Evolutionary conservation across 805 yeast species (phyloP), one percentile per base, ranked within the genome.

Genomic region (Cyberlindnera mississippiensis): DNA sequence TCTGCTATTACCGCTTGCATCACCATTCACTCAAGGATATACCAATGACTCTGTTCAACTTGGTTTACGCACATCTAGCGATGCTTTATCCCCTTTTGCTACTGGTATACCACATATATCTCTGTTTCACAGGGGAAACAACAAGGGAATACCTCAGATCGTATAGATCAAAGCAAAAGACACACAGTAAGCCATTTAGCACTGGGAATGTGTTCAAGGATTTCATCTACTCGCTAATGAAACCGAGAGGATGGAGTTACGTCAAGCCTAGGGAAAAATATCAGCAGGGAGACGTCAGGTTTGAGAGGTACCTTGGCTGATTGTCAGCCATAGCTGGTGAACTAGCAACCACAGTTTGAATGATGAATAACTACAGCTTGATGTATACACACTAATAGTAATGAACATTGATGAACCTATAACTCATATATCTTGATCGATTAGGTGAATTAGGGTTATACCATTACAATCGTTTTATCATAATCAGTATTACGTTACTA

Each of bases 101-200:
- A 13, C 55, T 82, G 15, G 32, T 62, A 0, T 73, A 72, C 49
- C 95, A 86, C 52, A 28, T 76, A 1, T 72, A 67, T 38, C 59
- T 85, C 38, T 74, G 78, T 0, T 55, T 75, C 1, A 69, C 75
- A 7, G 81, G 80, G 36, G 70, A 82, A 48, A 81, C 90, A 8
- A 85, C 95, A 6, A 69, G 89, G 47, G 96, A 86, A 51, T 85
- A 73, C 54, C 63, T 86, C 37, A 75, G 73, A 52, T 61, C 70
- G 19, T 62, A 68, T 7, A 67, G 72, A 10, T 55, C 63, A 4
- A 57, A 63, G 34, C 61, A 63, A 17, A 13, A 17, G 28, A 27
- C 26, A 33, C 50, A 51, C 24, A 11, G 27, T n/a, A 68, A 66
- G 38, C 69, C 73, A 5, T 75, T 56, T 55, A 67, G 66, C 40